Base-by-base conservation (phyloP, 108 stramenopile species). In the Stephanodiscus triporus region DNA sequence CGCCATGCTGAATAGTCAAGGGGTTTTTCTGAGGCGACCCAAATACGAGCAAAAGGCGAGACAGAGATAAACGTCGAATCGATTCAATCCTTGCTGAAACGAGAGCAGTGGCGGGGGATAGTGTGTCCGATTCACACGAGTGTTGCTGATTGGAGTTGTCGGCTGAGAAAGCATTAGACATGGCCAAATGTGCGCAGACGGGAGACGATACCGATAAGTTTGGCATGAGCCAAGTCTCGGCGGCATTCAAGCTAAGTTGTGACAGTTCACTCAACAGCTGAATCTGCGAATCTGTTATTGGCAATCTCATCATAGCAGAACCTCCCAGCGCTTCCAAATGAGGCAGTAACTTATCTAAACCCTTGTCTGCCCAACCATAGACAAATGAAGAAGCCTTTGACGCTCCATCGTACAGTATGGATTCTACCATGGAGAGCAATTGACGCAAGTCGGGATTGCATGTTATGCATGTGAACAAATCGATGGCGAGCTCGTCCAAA, bases 401-500 rank as follows among this genome's bases (percentile, higher is more conserved):
- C 20, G 70, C 75, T 63, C 65, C 72, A 47, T 67, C 70, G 29
- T 75, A 82, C 9, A 82, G 26, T 0, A 63, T 16, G 0, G 70
- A 32, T 42, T 82, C 81, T 4, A 71, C 56, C 63, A 34, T 56
- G 29, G 43, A 55, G 27, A 75, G 23, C 6, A 43, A 8, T 2
- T 68, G 19, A 37, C 80, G 74, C 54, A 64, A 54, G 27, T 75
- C 69, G 2, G 73, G 60, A 57, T 71, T 37, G 19, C 42, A 55
- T 42, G 45, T 63, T 23, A 53, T 70, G 53, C 54, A 62, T 32
- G 36, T 53, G 1, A 75, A 49, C 48, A 82, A 36, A 6, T 76
- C 70, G 10, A 82, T 27, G 13, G 81, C 48, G 16, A 82, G 63
- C 38, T 76, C 70, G 30, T 82, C 81, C 74, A 82, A 62, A 50